Evolutionary conservation across 169 alveolate genomes (phyloP), one percentile per base, ranked within the genome.

Genomic region (Plasmodium malariae): DNA sequence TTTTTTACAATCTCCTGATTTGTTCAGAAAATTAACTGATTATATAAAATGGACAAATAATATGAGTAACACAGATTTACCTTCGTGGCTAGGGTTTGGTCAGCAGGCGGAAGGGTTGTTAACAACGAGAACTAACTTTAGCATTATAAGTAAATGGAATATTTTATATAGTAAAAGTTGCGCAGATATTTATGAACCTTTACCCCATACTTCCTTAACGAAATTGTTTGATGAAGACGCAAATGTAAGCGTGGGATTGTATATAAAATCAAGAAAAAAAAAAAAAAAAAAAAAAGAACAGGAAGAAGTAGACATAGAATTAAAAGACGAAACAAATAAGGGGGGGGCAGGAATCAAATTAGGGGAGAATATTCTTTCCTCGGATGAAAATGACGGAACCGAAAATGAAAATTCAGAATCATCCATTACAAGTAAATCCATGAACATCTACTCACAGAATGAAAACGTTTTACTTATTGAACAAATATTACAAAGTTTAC

Each of bases 401-500:
- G 51, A 83, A 19, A n/a, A 59, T 51, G 67, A 62, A 74, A 17
- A 14, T 4, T 72, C 70, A 34, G 86, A 72, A 72, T 72, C 69
- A 1, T 68, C 76, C 34, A 54, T 11, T 40, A 49, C 57, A 51
- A 72, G 71, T 17, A 72, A 11, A 59, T 57, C 63, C 14, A 72
- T 60, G 4, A 68, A 72, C 21, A 26, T n/a, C 26, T 88, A n/a
- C 93, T 96, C 28, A 51, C 94, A 78, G 93, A 90, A 55, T 94
- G 95, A 88, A 93, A 95, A 14, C 93, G 87, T 45, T 63, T 80
- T 73, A 17, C 45, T 86, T 37, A 71, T 86, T 59, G 48, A 86
- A 49, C 2, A 70, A 32, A 95, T 95, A 63, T 62, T 95, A 28
- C 73, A 88, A 21, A 65, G 95, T 48, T 91, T 97, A 24, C 99